phyloP scores from a whole-genome alignment of 371 early-diverging fungal species.

The Saksenaea oblongispora region DNA sequence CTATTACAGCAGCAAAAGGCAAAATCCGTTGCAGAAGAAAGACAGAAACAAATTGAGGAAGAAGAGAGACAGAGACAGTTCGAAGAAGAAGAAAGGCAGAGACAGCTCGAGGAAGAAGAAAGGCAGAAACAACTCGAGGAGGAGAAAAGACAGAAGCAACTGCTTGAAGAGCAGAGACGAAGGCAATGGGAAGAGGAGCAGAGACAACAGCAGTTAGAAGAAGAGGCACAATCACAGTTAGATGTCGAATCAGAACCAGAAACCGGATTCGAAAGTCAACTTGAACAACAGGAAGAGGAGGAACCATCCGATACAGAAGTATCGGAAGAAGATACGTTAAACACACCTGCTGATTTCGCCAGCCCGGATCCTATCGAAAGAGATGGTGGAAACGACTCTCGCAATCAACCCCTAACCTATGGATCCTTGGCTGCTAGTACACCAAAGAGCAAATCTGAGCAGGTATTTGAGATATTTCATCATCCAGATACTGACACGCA shows the following conservation, averaged over 20 bases:
- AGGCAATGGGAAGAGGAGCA: background rate
- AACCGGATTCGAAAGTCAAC: background rate
- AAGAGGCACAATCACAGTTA: slow-evolving; percentile 7
- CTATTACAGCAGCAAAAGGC: slow-evolving; percentile 20
- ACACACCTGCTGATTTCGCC: slow-evolving; percentile 15
- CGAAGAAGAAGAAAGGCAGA: background rate
- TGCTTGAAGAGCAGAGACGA: slow-evolving; percentile 5
- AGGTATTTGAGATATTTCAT: slow-evolving; percentile 9
- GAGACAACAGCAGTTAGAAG: slow-evolving; percentile 1
- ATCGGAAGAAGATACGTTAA: slow-evolving; percentile 18
- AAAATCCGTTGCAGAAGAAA: slow-evolving; percentile 11
- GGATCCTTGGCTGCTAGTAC: slow-evolving; percentile 35
- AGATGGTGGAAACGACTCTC: slow-evolving; percentile 13
- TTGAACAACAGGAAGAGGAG: slow-evolving; percentile 13
- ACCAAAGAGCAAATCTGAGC: slow-evolving; percentile 47
- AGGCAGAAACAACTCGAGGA: background rate
- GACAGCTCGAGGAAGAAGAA: background rate
- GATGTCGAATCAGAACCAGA: slow-evolving; percentile 7
- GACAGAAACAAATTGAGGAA: slow-evolving; percentile 12
- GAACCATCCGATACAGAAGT: slow-evolving; percentile 13
- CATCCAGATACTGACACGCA: background rate
- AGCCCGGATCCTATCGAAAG: slow-evolving; percentile 7
- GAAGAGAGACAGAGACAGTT: slow-evolving; percentile 9
- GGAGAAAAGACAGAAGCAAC: slow-evolving; percentile 3
- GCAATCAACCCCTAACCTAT: slow-evolving; percentile 23